These are phyloP conservation scores for Elaeis oleifera DNA, from an alignment of 202 grass and related monocot species.

Conservation along the genomic window DNA sequence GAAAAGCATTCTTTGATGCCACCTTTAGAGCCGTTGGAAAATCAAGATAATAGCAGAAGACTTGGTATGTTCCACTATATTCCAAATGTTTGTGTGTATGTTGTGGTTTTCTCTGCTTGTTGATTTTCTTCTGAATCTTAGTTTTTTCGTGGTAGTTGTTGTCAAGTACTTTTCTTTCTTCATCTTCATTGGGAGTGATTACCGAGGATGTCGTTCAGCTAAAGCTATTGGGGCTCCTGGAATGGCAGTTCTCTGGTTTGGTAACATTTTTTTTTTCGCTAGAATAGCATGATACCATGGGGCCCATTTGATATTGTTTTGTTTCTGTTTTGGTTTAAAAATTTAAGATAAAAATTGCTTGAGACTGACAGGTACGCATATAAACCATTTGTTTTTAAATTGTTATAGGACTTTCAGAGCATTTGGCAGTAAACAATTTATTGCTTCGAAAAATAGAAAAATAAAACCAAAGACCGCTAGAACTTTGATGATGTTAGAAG, in stretches of 20 bases:
- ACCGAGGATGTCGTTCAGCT: conserved; percentile 87
- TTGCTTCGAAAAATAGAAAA: too few species aligned
- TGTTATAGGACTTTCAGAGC: too few species aligned
- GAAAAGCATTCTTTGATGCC: conserved; percentile 86
- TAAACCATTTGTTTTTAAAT: too few species aligned
- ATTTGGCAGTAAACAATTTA: too few species aligned
- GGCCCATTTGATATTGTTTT: too few species aligned
- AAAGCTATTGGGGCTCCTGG: conserved; percentile 77
- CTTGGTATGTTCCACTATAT: conserved; percentile 39
- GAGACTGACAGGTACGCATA: too few species aligned
- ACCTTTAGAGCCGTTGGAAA: conserved; percentile 68
- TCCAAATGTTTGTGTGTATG: background rate
- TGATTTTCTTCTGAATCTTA: background rate
- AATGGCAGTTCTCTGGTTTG: conserved; percentile 96
- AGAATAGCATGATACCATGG: too few species aligned
- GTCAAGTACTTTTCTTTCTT: too few species aligned
- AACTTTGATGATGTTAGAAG: too few species aligned
- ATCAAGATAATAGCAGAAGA: conserved; percentile 91
- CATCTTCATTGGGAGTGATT: conserved; percentile 64
- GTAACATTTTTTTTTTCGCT: conserved; percentile 15
- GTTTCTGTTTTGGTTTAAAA: too few species aligned
- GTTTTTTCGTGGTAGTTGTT: background rate
- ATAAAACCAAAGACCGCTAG: too few species aligned
- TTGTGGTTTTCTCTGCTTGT: background rate
- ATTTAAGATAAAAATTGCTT: too few species aligned